These are phyloP conservation scores for Penicillium fimorum DNA, from an alignment of 495 filamentous ascomycete species.

Conservation along the genomic window DNA sequence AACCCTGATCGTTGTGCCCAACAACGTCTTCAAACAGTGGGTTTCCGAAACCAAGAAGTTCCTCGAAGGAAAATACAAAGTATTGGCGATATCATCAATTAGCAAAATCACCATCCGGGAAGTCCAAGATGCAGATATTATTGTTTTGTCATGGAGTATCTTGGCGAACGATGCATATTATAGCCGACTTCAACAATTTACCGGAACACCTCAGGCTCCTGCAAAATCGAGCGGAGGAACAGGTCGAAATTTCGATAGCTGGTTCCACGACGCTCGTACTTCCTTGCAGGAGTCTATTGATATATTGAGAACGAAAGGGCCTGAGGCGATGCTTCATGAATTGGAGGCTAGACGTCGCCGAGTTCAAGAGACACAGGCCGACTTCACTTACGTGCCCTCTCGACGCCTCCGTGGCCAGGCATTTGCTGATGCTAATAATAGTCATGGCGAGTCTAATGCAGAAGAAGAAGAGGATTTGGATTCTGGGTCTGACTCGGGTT, in stretches of 20 bases:
- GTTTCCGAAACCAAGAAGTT: conserved; percentile 59
- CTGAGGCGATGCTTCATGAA: conserved; percentile 27
- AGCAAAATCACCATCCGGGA: conserved; percentile 32
- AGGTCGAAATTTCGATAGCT: conserved; percentile 51
- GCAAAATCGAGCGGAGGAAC: conserved; percentile 25
- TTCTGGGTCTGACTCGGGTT: background rate
- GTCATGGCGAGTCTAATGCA: background rate
- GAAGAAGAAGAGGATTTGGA: background rate
- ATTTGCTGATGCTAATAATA: conserved; percentile 8
- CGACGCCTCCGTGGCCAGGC: conserved; percentile 29
- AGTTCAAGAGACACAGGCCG: conserved; percentile 19
- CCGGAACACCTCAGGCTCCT: conserved; percentile 44
- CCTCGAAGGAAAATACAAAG: conserved; percentile 35
- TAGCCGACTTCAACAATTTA: conserved; percentile 48
- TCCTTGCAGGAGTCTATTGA: conserved; percentile 44
- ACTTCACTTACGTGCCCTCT: conserved; percentile 33
- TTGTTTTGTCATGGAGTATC: conserved; percentile 53
- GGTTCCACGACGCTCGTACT: conserved; percentile 48
- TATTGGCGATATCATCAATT: conserved; percentile 46
- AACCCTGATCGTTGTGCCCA: conserved; percentile 68
- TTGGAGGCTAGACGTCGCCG: conserved; percentile 26
- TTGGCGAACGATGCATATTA: conserved; percentile 50
- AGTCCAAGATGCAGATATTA: conserved; percentile 52
- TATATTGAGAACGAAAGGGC: conserved; percentile 28
- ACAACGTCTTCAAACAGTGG: conserved; percentile 68